These are phyloP conservation scores for Sordaria brevicollis DNA, from an alignment of 495 filamentous ascomycete genomes.

Conservation along the genomic window DNA sequence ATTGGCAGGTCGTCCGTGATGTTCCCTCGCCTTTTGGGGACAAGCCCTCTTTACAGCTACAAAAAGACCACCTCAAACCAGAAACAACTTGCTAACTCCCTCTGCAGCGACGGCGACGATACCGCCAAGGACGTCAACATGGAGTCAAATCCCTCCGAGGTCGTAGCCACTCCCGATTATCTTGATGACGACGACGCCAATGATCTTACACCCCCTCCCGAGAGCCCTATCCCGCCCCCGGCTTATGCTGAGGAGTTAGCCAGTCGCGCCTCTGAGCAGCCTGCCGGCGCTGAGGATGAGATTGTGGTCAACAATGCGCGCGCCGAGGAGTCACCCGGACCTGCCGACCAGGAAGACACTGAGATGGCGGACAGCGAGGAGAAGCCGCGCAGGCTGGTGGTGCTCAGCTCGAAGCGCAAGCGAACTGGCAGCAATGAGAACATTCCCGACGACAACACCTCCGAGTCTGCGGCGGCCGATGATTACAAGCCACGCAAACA, in stretches of 20 bases:
- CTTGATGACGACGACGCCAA: slow-evolving; percentile 11
- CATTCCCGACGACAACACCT: slow-evolving; percentile 23
- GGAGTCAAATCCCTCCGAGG: not conserved
- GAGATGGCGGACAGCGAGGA: slow-evolving; percentile 30
- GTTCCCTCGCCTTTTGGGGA: not conserved
- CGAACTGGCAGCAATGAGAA: slow-evolving; percentile 32
- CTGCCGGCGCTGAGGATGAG: slow-evolving; percentile 30
- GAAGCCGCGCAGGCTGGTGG: slow-evolving; percentile 12
- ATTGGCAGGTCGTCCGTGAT: not conserved
- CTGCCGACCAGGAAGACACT: slow-evolving; percentile 21
- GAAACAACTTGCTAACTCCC: not conserved
- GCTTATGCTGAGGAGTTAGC: slow-evolving; percentile 8
- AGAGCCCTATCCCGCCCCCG: slow-evolving; percentile 5
- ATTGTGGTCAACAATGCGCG: slow-evolving; percentile 28
- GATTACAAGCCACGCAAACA: slow-evolving; percentile 10
- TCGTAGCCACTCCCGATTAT: not conserved
- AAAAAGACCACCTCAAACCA: not conserved
- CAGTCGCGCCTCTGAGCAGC: slow-evolving; percentile 21
- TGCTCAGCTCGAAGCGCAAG: slow-evolving; percentile 36
- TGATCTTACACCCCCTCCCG: slow-evolving; percentile 16
- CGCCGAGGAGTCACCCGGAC: slow-evolving; percentile 13
- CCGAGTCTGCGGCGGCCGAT: slow-evolving; percentile 14
- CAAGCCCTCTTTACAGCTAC: not conserved
- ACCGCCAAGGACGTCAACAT: not conserved
- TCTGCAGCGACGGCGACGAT: not conserved